Conservation (phyloP, 2,329 filamentous ascomycete genomes). For the Exophiala sp. region DNA sequence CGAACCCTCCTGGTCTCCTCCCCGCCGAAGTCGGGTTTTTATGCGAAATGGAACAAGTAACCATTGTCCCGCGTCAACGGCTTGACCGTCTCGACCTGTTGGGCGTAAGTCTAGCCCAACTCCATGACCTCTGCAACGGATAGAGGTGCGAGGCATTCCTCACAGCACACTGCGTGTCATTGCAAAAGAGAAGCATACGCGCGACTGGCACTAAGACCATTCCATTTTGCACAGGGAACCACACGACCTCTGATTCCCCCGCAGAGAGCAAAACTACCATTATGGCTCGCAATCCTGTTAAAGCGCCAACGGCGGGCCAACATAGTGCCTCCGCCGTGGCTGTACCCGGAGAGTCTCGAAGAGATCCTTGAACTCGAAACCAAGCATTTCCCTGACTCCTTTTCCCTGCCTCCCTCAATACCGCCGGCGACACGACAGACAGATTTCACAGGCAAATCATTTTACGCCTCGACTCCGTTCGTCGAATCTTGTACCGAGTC, state of each 20-base stretch:
- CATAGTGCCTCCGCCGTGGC: constrained; percentile 85
- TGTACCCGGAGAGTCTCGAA: constrained; percentile 67
- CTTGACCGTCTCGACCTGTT: constrained; percentile 81
- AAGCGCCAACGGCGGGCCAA: constrained; percentile 93
- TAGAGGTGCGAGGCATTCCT: constrained; percentile 19
- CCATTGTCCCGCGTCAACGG: constrained; percentile 82
- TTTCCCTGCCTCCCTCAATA: constrained; percentile 67
- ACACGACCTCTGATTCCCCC: constrained; percentile 74
- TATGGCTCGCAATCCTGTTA: constrained; percentile 92
- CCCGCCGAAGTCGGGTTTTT: constrained; percentile 88
- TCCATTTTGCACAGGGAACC: constrained; percentile 64
- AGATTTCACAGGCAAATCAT: constrained; percentile 38
- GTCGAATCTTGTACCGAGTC: constrained; percentile 66
- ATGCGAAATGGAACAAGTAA: constrained; percentile 96
- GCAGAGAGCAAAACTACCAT: constrained; percentile 68
- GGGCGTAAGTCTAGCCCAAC: constrained; percentile 56
- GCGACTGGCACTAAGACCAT: too few relatives aligned
- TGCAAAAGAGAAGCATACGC: too few relatives aligned
- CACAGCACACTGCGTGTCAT: too few relatives aligned
- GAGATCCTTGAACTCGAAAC: constrained; percentile 78
- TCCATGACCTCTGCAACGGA: constrained; percentile 28
- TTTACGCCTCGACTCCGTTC: constrained; percentile 63
- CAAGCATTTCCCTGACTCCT: constrained; percentile 61
- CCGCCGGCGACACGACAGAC: constrained; percentile 25
- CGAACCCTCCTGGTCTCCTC: constrained; percentile 61